Conservation (phyloP, 2,329 filamentous ascomycete species). For the Fusarium fracticaudum region DNA sequence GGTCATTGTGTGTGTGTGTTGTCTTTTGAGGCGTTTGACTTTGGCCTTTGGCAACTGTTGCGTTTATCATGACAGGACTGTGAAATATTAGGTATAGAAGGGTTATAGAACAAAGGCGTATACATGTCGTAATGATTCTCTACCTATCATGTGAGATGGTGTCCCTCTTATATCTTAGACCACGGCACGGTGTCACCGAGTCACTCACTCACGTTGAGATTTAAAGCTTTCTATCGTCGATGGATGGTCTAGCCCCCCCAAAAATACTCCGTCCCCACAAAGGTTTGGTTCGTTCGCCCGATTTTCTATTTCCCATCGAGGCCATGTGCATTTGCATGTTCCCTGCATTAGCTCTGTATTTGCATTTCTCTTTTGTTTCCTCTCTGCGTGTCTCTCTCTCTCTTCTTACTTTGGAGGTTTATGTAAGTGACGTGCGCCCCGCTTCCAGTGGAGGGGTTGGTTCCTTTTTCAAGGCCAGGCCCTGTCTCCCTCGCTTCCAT, state of each 20-base stretch:
- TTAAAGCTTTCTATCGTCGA: not conserved
- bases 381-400: not conserved
- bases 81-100: not conserved
- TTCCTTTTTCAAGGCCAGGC: not conserved
- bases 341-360: constrained; percentile 15
- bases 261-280: constrained; percentile 2
- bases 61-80: not conserved
- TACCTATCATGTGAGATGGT: not conserved
- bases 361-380: not conserved
- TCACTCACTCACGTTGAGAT: not conserved
- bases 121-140: not conserved
- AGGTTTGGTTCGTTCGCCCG: not conserved
- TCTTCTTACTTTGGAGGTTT: not conserved
- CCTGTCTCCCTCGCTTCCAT: not conserved
- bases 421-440: constrained; percentile 9
- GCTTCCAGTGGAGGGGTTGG: constrained; percentile 9
- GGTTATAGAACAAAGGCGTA: not conserved
- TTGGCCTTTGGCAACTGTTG: not conserved
- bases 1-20: not conserved
- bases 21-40: not conserved
- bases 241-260: not conserved
- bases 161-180: not conserved
- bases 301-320: constrained; percentile 21
- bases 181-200: not conserved
- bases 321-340: constrained; percentile 24